Evolutionary conservation across 345 rosid species (phyloP).

Genomic region (Jatropha curcas): DNA sequence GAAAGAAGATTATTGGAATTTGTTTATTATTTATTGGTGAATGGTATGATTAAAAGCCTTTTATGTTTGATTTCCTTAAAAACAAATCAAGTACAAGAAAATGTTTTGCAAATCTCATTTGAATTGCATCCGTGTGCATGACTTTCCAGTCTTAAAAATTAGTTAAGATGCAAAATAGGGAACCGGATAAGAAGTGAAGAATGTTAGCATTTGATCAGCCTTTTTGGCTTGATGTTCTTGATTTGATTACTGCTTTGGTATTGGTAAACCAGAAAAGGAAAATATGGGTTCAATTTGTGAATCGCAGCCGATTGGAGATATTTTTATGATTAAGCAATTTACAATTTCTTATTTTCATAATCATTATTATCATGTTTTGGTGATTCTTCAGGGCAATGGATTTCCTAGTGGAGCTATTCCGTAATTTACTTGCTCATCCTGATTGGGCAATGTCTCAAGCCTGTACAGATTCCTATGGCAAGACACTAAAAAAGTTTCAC

Average conservation of each 20-base stretch:
- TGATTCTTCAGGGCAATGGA: slow-evolving; percentile 80
- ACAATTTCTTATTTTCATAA: neutral
- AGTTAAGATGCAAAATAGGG: neutral
- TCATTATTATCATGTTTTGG: slow-evolving; percentile 7
- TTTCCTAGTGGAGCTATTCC: slow-evolving; percentile 86
- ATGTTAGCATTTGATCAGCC: neutral
- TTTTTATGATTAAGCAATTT: neutral
- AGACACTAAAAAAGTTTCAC: slow-evolving; percentile 87
- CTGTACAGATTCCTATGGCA: slow-evolving; percentile 76
- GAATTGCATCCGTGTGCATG: neutral
- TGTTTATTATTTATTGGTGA: neutral
- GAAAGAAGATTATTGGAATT: neutral
- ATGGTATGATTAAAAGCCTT: neutral
- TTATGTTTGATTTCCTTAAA: neutral
- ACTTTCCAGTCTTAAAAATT: neutral
- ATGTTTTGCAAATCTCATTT: neutral
- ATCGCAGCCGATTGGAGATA: neutral
- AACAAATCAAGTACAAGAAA: neutral
- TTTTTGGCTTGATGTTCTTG: neutral
- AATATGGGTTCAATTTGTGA: slow-evolving; percentile 1
- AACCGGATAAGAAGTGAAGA: neutral
- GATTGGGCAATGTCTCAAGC: slow-evolving; percentile 95
- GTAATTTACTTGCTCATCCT: slow-evolving; percentile 70
- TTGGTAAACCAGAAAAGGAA: neutral
- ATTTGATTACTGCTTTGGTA: neutral